Evolutionary conservation across 352 stramenopile species (phyloP), one percentile per base, ranked within the genome.

Genomic region (Pythium graminicola): DNA sequence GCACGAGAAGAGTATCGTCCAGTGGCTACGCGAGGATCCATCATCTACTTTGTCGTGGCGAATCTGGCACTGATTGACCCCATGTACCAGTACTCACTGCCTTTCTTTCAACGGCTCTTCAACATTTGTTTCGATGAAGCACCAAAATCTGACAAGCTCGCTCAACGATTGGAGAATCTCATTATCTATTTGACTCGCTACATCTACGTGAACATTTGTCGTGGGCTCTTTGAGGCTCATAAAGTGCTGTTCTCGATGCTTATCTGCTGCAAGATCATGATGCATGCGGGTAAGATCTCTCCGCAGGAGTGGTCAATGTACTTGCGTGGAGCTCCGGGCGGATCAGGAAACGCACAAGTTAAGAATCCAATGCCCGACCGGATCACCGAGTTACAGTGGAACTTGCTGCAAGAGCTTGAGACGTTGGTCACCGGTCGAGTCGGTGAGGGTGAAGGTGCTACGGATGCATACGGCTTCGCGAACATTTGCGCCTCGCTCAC

Each of bases 1-100:
- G 76, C 85, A 4, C 70, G 90, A 27, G 90, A 97, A 46, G 82
- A 88, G 43, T 97, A 97, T 50, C 86, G 91, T 6, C 79, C 85
- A 23, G 86, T 97, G 6, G 89, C 91, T 10, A 97, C 84, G 1
- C 72, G 89, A 1, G 92, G 89, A 6, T 92, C 89, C 2, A 95
- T 98, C 54, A 95, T 98, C 36, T 98, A 97, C 64, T 98, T 97
- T 58, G 92, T 98, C 0, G 89, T 97, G 24, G 88, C 92, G 1
- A 89, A 96, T 49, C 67, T 98, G 1, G 82, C 82, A 13, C 64
- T 87, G 9, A 95, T 98, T 48, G 92, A 98, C 45, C 91, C 92
- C 2, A 98, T 98, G 92, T 98, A 98, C 71, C 92, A 98, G 72
- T 97, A 97, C 69, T 97, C 89, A 33, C 66, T 98, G 23, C 77